A percentile compares a stretch with the other conserved stretches of the same genome.
phyloP scores from a whole-genome alignment of 208 protist genomes.

The Trypanosoma avium region DNA sequence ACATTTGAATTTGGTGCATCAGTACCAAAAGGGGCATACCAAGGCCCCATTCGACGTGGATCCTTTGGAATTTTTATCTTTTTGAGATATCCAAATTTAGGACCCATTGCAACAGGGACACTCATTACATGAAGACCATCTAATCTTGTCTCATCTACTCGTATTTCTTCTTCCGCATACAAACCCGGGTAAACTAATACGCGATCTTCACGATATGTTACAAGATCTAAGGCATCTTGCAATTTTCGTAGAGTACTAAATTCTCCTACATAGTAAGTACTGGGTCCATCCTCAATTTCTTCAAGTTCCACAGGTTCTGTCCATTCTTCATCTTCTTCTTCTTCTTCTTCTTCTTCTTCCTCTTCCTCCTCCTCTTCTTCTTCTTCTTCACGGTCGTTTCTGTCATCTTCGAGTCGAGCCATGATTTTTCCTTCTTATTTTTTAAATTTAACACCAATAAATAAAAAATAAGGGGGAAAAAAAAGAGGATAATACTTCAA shows the following conservation, averaged over 20 bases:
- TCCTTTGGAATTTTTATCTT: conserved; percentile 25
- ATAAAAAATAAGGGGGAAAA: background rate
- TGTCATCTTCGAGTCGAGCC: conserved; percentile 37
- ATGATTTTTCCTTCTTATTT: conserved; percentile 23
- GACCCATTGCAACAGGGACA: conserved; percentile 48
- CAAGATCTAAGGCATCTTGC: conserved; percentile 38
- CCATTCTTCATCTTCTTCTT: conserved; percentile 76
- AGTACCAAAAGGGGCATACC: conserved; percentile 46
- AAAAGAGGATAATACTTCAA: conserved; percentile 1
- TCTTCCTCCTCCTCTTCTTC: conserved; percentile 73
- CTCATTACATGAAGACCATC: conserved; percentile 57
- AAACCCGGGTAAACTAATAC: conserved; percentile 73
- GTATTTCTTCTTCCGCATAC: conserved; percentile 43
- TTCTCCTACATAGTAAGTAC: conserved; percentile 73
- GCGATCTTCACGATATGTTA: conserved; percentile 68
- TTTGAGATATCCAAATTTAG: conserved; percentile 30
- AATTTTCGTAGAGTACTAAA: conserved; percentile 64
- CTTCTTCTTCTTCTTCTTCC: conserved; percentile 72
- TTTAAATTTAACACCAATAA: background rate
- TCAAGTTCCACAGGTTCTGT: conserved; percentile 54
- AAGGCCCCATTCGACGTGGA: conserved; percentile 58
- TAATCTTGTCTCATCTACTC: conserved; percentile 58
- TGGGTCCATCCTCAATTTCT: conserved; percentile 67
- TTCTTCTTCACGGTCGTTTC: conserved; percentile 28
- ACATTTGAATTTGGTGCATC: background rate